Percentiles rank a stretch among this genome's conserved stretches.
phyloP scores from a whole-genome alignment of 2,329 filamentous ascomycete species.

The Trichoderma breve region DNA sequence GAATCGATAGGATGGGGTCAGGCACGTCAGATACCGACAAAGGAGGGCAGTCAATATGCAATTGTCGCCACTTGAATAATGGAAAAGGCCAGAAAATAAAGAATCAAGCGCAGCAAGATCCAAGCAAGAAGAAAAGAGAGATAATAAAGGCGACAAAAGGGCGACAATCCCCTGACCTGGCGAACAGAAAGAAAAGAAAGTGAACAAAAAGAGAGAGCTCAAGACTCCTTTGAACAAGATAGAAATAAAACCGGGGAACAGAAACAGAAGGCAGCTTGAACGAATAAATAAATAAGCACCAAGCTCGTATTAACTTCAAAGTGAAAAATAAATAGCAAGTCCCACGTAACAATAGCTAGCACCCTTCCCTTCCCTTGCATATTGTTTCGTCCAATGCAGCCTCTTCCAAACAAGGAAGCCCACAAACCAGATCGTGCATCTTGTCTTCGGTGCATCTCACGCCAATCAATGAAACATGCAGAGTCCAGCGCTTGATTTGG shows the following conservation, averaged over 20 bases:
- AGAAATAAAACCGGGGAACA: neutral
- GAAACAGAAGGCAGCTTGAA: neutral
- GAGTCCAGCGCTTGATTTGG: neutral
- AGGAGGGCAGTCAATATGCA: slow-evolving; percentile 3
- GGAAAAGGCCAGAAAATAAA: neutral
- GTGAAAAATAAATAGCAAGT: slow-evolving; percentile 8
- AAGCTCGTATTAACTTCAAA: neutral
- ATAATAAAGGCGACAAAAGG: neutral
- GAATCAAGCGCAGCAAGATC: neutral
- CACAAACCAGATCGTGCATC: neutral
- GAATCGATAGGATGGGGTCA: neutral
- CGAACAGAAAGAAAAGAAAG: neutral
- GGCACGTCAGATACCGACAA: neutral
- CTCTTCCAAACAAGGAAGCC: slow-evolving; percentile 18
- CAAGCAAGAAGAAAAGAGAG: neutral
- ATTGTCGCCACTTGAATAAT: neutral
- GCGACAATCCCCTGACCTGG: neutral
- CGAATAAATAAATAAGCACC: neutral
- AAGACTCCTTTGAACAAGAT: neutral
- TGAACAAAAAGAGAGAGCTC: neutral
- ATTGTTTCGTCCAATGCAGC: slow-evolving; percentile 9
- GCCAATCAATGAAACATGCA: neutral
- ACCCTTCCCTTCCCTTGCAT: neutral
- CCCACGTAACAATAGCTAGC: neutral
- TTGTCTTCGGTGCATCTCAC: neutral